Conservation (phyloP, 2,329 filamentous ascomycete genomes). For the Fusarium burgessii region DNA sequence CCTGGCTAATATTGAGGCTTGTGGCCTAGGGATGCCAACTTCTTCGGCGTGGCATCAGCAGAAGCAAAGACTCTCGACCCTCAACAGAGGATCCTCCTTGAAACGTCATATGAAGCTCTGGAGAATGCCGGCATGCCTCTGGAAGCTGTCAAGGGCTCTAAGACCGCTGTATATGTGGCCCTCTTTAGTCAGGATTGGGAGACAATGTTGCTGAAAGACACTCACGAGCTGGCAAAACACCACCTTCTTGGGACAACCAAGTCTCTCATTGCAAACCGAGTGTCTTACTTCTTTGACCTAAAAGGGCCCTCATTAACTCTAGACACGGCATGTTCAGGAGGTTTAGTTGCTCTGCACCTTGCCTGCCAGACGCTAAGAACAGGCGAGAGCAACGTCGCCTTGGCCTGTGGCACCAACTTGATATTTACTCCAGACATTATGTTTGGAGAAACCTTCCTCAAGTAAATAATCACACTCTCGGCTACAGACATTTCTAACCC, state of each 20-base stretch:
- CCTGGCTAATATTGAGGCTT: neutral
- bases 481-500: neutral
- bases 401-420: conserved; percentile 50
- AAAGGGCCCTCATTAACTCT: conserved; percentile 50
- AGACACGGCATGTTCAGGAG: conserved; percentile 56
- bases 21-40: conserved; percentile 38
- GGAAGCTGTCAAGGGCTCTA: conserved; percentile 41
- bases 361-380: conserved; percentile 52
- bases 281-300: conserved; percentile 54
- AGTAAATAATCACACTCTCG: neutral
- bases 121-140: conserved; percentile 50
- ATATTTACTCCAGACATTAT: conserved; percentile 31
- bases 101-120: conserved; percentile 52
- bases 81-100: conserved; percentile 50
- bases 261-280: conserved; percentile 51
- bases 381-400: conserved; percentile 59
- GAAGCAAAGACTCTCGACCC: conserved; percentile 53
- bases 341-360: conserved; percentile 47
- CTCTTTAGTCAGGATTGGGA: conserved; percentile 39
- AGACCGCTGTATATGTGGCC: conserved; percentile 50
- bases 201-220: neutral
- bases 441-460: conserved; percentile 12
- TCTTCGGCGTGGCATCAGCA: conserved; percentile 50
- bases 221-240: neutral
- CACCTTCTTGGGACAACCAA: conserved; percentile 42